Base-by-base conservation (phyloP, 169 alveolate genomes). In the Babesia ovata region DNA sequence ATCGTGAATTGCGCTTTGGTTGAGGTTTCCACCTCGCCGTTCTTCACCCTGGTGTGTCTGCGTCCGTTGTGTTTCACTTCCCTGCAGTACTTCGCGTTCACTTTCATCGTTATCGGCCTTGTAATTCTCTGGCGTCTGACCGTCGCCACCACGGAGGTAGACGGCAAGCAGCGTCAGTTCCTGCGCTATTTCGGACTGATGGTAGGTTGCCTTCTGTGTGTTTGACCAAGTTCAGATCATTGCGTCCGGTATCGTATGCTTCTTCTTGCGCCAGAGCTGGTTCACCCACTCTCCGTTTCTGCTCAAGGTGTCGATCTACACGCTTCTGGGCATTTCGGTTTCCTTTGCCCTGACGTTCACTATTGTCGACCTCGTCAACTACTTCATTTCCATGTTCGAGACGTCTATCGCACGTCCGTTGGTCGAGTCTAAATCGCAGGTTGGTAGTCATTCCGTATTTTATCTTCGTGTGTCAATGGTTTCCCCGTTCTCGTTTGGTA, bases 291-390 rank as follows among this genome's bases (percentile, higher is more conserved):
- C 93, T 2, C 84, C 95, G 4, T 85, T 96, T 12, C 0, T 86
- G 17, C 24, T 79, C 22, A 91, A 96, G 90, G 95, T 96, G 22
- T 97, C 97, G 24, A 83, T 95, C 19, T 97, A 96, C 91, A 92
- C 97, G n/a, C 52, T 97, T 11, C 90, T 97, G 49, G 99, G 99
- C 58, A 92, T 96, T 17, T 93, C 98, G 24, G 93, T 96, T 39
- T 91, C 98, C 19, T 97, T 96, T 70, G 98, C 98, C 11, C 89
- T 95, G 49, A 94, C 96, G 44, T 96, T 96, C 76, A 90, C 98
- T 33, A 85, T 95, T 46, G 96, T 96, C 19, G 99, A 96, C 71
- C 82, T 94, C 44, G 91, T 96, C 45, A 95, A 96, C 81, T 93
- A 91, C 65, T 65, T 93, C 67, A 87, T 91, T 21, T 96, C 96